These are phyloP conservation scores for Citrus unshiu DNA, from an alignment of 345 rosid genomes.

Conservation along the genomic window DNA sequence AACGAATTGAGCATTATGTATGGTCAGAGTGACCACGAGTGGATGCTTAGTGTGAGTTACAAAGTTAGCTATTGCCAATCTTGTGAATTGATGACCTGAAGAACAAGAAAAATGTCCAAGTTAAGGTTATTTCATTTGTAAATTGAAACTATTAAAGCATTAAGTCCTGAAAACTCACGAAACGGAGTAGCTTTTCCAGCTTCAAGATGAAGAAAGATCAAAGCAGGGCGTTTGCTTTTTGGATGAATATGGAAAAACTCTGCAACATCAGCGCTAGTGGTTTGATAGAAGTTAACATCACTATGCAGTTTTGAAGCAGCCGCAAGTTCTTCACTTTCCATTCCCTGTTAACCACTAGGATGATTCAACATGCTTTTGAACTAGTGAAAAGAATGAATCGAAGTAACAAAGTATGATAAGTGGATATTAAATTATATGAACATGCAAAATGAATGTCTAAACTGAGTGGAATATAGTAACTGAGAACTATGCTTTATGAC, in stretches of 20 bases:
- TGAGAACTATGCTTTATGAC: neutral
- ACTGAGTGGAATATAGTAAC: neutral
- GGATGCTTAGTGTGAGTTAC: neutral
- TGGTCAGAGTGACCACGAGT: neutral
- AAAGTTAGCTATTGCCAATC: slow-evolving; percentile 2
- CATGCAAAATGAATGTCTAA: neutral
- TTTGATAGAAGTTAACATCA: slow-evolving; percentile 44
- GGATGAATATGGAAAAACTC: slow-evolving; percentile 32
- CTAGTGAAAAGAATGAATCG: neutral
- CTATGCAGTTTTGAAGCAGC: slow-evolving; percentile 38
- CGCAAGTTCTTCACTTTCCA: slow-evolving; percentile 37
- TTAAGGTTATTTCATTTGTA: neutral
- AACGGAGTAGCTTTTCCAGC: slow-evolving; percentile 26
- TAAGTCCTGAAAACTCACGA: slow-evolving; percentile 15
- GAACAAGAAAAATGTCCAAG: neutral
- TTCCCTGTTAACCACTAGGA: slow-evolving; percentile 21
- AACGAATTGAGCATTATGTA: neutral
- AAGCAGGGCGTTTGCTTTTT: slow-evolving; percentile 36
- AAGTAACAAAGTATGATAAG: neutral
- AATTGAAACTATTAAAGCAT: neutral
- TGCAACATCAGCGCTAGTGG: slow-evolving; percentile 36
- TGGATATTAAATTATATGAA: neutral
- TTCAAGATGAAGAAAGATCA: slow-evolving; percentile 33
- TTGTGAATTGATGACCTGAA: slow-evolving; percentile 3
- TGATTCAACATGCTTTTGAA: neutral